phyloP scores from a whole-genome alignment of 1,284 basidiomycete genomes.

The Neotropicomus parvogracilis region DNA sequence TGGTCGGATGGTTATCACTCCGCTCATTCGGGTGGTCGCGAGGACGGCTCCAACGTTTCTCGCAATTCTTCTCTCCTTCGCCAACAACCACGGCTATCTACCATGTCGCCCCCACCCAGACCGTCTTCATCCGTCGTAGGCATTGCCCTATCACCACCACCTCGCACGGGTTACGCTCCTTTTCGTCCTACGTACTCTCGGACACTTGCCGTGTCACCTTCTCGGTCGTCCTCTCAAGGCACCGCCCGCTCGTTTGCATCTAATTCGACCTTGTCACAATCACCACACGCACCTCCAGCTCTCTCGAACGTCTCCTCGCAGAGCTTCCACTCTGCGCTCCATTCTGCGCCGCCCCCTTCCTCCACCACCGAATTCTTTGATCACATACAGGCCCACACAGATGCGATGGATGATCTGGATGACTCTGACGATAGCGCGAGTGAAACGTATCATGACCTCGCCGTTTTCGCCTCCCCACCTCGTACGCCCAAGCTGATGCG shows the following conservation, averaged over 20 bases:
- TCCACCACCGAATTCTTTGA: slow-evolving; percentile 73
- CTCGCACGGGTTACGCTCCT: slow-evolving; percentile 38
- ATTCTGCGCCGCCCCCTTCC: slow-evolving; percentile 54
- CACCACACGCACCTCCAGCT: slow-evolving; percentile 25
- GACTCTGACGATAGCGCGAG: slow-evolving; percentile 36
- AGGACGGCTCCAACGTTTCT: slow-evolving; percentile 7
- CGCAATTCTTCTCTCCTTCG: slow-evolving; percentile 13
- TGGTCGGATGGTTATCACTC: slow-evolving; percentile 32
- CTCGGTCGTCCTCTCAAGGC: slow-evolving; percentile 28
- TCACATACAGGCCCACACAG: slow-evolving; percentile 61
- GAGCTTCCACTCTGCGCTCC: slow-evolving; percentile 39
- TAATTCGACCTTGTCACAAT: slow-evolving; percentile 27
- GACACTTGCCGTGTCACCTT: slow-evolving; percentile 16
- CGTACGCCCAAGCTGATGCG: slow-evolving; percentile 38
- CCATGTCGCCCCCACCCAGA: slow-evolving; percentile 50
- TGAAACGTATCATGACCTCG: slow-evolving; percentile 31
- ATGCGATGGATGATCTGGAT: slow-evolving; percentile 68
- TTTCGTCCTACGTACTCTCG: slow-evolving; percentile 21
- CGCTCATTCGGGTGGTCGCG: slow-evolving; percentile 22
- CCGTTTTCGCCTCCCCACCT: slow-evolving; percentile 27
- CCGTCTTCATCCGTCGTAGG: slow-evolving; percentile 44
- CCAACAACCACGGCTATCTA: slow-evolving; percentile 36
- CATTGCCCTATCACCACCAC: slow-evolving; percentile 49
- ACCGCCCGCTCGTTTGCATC: slow-evolving; percentile 33
- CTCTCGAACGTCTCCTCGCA: slow-evolving; percentile 35